phyloP scores from a whole-genome alignment of 139 green algal species.

The Eudorina sp. region DNA sequence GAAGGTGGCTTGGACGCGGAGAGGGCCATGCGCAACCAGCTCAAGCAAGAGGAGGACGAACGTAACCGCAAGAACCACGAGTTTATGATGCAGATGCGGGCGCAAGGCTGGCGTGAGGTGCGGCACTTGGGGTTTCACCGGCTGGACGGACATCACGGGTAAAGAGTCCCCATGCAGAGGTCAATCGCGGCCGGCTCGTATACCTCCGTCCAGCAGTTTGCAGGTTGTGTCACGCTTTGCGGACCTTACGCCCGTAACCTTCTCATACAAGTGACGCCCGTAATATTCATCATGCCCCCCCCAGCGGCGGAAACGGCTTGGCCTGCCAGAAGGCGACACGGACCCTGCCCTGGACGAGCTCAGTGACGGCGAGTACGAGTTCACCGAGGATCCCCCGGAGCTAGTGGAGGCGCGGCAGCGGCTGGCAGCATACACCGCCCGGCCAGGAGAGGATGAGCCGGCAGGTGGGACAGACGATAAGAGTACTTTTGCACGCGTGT shows the following conservation, averaged over 20 bases:
- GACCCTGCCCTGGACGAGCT: conserved; percentile 84
- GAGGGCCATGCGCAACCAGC: conserved; percentile 72
- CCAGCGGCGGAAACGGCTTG: conserved; percentile 75
- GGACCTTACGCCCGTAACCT: too few species aligned
- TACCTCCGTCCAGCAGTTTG: too few species aligned
- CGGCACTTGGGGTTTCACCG: too few species aligned
- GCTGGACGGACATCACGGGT: too few species aligned
- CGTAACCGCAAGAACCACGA: conserved; percentile 77
- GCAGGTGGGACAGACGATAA: conserved; percentile 65
- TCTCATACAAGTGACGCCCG: too few species aligned
- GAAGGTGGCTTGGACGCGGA: conserved; percentile 83
- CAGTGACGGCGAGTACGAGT: conserved; percentile 61
- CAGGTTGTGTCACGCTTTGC: too few species aligned
- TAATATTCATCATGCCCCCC: too few species aligned
- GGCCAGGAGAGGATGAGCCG: conserved; percentile 64
- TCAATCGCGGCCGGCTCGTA: too few species aligned
- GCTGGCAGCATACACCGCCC: conserved; percentile 64
- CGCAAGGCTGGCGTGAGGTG: conserved; percentile 77
- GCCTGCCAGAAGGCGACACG: conserved; percentile 78
- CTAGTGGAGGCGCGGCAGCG: conserved; percentile 65
- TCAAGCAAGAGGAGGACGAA: conserved; percentile 69
- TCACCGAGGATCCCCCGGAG: conserved; percentile 68
- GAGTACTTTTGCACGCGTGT: too few species aligned
- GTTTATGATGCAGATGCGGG: conserved; percentile 74
- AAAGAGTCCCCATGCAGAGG: too few species aligned